phyloP scores from a whole-genome alignment of 495 filamentous ascomycete species.

The Hypoxylon lenormandii region DNA sequence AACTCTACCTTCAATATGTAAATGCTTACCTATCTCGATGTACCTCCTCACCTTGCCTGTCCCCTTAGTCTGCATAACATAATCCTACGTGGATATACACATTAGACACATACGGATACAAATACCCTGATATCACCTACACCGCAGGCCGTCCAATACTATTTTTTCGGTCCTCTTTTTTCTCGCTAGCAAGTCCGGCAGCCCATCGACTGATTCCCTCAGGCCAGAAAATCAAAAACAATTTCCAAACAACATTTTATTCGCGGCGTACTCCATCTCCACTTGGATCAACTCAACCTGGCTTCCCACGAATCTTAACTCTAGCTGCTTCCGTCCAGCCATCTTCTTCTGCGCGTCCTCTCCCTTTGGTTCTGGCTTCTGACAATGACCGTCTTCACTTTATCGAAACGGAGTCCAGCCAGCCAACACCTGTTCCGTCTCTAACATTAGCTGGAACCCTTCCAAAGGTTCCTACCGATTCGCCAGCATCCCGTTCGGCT shows the following conservation, averaged over 20 bases:
- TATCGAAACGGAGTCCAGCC: constrained; percentile 41
- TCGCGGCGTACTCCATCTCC: constrained; percentile 25
- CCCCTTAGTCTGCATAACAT: constrained; percentile 16
- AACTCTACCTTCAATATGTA: neutral
- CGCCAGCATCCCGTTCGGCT: constrained; percentile 17
- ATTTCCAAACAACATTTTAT: constrained; percentile 10
- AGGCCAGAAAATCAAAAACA: constrained; percentile 7
- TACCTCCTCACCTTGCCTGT: neutral
- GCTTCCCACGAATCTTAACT: constrained; percentile 46
- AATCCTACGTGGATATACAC: constrained; percentile 14
- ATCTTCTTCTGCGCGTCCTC: neutral
- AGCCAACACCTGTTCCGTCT: constrained; percentile 41
- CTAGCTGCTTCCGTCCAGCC: constrained; percentile 42
- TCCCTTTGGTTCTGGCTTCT: constrained; percentile 37
- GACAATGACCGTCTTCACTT: constrained; percentile 52
- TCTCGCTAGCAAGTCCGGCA: constrained; percentile 25
- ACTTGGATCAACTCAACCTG: constrained; percentile 45
- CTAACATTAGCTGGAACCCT: constrained; percentile 53
- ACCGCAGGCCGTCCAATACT: constrained; percentile 28
- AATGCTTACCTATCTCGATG: neutral
- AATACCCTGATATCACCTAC: constrained; percentile 47
- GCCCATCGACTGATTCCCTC: constrained; percentile 31
- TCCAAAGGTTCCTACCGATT: constrained; percentile 51
- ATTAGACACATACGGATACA: constrained; percentile 32
- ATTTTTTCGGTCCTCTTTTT: constrained; percentile 32